These are phyloP conservation scores for Hemisphaericaspora subhashii DNA, from an alignment of 1,139 yeast species.

Conservation along the genomic window DNA sequence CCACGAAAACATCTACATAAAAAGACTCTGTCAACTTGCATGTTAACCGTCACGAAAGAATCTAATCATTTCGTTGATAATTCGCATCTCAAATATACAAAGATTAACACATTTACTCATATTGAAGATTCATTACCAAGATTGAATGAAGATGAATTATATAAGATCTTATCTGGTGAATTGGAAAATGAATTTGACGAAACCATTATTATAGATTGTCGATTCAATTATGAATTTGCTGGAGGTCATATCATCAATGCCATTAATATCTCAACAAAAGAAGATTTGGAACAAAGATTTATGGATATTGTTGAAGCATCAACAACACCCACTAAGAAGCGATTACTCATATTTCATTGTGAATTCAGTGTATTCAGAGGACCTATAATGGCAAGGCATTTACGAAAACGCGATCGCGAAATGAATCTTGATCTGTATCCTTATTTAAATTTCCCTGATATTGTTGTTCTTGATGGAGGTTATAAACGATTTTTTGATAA, in stretches of 20 bases:
- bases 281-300: slow-evolving; percentile 58
- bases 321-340: slow-evolving; percentile 18
- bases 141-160: slow-evolving; percentile 65
- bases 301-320: slow-evolving; percentile 16
- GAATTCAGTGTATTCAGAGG: slow-evolving; percentile 93
- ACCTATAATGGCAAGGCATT: slow-evolving; percentile 85
- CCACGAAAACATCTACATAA: slow-evolving; percentile 7
- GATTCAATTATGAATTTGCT: slow-evolving; percentile 85
- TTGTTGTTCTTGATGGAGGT: slow-evolving; percentile 87
- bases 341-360: slow-evolving; percentile 81
- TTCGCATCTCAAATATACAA: slow-evolving; percentile 40
- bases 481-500: slow-evolving; percentile 72
- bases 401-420: slow-evolving; percentile 79
- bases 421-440: slow-evolving; percentile 78
- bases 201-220: slow-evolving; percentile 72
- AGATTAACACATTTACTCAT: slow-evolving; percentile 41
- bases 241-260: slow-evolving; percentile 95
- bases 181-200: slow-evolving; percentile 58
- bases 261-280: slow-evolving; percentile 70
- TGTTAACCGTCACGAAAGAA: too few species aligned
- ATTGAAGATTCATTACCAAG: slow-evolving; percentile 73
- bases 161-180: slow-evolving; percentile 59
- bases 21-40: slow-evolving; percentile 58
- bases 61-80: slow-evolving; percentile 32
- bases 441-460: slow-evolving; percentile 78